phyloP scores from a whole-genome alignment of 208 protist genomes.

The Leishmania tropica region DNA sequence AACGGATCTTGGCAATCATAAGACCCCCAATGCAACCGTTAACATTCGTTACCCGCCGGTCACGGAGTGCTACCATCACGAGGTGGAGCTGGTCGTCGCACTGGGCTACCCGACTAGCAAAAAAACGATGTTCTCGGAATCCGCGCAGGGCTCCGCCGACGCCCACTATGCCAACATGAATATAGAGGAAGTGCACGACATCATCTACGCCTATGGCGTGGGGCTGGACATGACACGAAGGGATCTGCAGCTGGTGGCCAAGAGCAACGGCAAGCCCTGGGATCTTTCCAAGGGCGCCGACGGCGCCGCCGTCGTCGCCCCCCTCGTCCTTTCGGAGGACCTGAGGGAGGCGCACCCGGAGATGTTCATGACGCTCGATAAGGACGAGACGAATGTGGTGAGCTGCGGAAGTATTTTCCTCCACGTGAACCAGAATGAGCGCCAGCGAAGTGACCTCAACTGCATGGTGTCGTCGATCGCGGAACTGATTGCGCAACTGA shows the following conservation, averaged over 20 bases:
- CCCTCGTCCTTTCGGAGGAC: constrained; percentile 46
- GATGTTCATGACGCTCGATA: constrained; percentile 42
- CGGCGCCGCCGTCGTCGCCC: constrained; percentile 60
- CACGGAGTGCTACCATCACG: constrained; percentile 81
- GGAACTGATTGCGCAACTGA: constrained; percentile 65
- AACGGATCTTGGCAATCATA: constrained; percentile 29
- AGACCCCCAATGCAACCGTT: constrained; percentile 26
- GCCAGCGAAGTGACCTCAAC: constrained; percentile 64
- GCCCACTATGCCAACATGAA: constrained; percentile 42
- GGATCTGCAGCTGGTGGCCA: constrained; percentile 81
- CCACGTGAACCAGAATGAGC: constrained; percentile 65
- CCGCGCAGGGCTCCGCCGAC: constrained; percentile 11
- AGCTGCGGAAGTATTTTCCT: constrained; percentile 50
- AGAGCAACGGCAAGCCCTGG: constrained; percentile 77
- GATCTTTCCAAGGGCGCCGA: constrained; percentile 87
- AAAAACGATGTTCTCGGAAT: background rate
- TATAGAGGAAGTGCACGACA: constrained; percentile 41
- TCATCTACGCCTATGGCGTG: constrained; percentile 83
- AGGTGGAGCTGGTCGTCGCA: constrained; percentile 86
- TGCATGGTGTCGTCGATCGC: constrained; percentile 67
- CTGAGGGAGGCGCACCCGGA: constrained; percentile 31
- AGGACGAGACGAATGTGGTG: constrained; percentile 17
- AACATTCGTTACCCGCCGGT: constrained; percentile 58
- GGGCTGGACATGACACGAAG: constrained; percentile 90
- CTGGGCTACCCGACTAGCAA: constrained; percentile 36